Conservation (phyloP, 192 early-diverging fungal species). For the Podochytrium sp. region DNA sequence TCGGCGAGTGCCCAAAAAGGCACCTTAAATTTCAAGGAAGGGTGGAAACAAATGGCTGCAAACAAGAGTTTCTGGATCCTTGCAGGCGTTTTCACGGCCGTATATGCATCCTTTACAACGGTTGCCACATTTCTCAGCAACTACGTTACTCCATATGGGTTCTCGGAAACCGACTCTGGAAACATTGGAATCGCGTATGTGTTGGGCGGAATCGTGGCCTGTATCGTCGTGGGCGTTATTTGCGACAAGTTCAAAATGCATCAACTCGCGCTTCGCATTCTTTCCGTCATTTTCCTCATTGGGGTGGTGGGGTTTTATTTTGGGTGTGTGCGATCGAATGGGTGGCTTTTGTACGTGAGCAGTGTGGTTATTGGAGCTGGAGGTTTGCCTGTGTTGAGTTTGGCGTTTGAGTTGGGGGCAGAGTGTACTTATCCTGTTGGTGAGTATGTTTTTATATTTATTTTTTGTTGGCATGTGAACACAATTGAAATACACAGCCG, state of each 20-base stretch:
- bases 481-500: conserved; percentile 2
- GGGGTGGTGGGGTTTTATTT: conserved; percentile 7
- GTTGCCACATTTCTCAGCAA: conserved; percentile 23
- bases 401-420: conserved; percentile 30
- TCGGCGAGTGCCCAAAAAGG: neutral
- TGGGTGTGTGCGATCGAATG: neutral
- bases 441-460: neutral
- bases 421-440: conserved; percentile 37
- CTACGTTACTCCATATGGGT: conserved; percentile 37
- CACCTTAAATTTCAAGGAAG: conserved; percentile 21
- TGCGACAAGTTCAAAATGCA: conserved; percentile 63
- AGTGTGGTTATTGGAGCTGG: conserved; percentile 27
- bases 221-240: conserved; percentile 50
- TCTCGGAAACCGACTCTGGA: conserved; percentile 48
- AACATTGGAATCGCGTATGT: conserved; percentile 60
- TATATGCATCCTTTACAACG: conserved; percentile 15
- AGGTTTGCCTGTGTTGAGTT: conserved; percentile 30
- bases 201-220: conserved; percentile 60
- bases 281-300: conserved; percentile 16
- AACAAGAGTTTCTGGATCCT: conserved; percentile 30
- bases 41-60: neutral
- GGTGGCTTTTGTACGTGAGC: conserved; percentile 8
- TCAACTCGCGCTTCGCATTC: conserved; percentile 42
- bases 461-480: neutral
- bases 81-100: conserved; percentile 1